These are phyloP conservation scores for Liquidambar formosana DNA, from an alignment of 164 flowering plant species.

Conservation along the genomic window DNA sequence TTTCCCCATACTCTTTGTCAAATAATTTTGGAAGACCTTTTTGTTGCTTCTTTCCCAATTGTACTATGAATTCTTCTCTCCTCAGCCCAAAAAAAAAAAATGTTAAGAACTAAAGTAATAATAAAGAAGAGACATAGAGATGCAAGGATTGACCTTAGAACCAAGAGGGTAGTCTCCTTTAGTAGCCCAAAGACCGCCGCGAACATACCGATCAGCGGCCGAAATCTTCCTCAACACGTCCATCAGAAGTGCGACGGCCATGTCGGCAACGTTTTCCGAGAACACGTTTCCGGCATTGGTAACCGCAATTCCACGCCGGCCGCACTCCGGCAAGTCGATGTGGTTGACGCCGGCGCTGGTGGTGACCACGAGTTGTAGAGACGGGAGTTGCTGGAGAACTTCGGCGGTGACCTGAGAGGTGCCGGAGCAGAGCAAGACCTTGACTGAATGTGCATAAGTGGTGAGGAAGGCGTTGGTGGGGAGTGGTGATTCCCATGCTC, in stretches of 20 bases:
- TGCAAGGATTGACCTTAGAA: conserved; percentile 27
- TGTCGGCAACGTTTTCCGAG: conserved; percentile 65
- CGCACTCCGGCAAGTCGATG: conserved; percentile 62
- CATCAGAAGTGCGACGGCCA: conserved; percentile 53
- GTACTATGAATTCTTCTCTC: too few relatives aligned
- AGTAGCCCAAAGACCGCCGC: conserved; percentile 39
- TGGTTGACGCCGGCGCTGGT: conserved; percentile 63
- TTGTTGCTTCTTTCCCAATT: too few relatives aligned
- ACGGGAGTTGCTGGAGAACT: conserved; percentile 34
- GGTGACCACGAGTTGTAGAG: conserved; percentile 44
- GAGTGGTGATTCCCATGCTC: conserved; percentile 35
- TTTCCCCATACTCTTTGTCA: too few relatives aligned
- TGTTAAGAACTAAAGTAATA: too few relatives aligned
- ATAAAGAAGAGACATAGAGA: too few relatives aligned
- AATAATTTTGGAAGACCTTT: too few relatives aligned
- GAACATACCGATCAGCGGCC: conserved; percentile 48
- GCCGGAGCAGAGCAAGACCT: conserved; percentile 25
- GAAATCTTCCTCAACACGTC: conserved; percentile 54
- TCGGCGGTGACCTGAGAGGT: conserved; percentile 12
- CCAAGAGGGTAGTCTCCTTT: conserved; percentile 41
- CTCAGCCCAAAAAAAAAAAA: background rate
- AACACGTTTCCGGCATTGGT: conserved; percentile 38
- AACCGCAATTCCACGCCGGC: conserved; percentile 47
- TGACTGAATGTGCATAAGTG: conserved; percentile 20
- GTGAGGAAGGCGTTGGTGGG: conserved; percentile 28